A percentile compares a stretch with the other conserved stretches of the same genome.
These are phyloP conservation scores for Verticillium tricorpus DNA, from an alignment of 2,329 filamentous ascomycete genomes.

Conservation along the genomic window DNA sequence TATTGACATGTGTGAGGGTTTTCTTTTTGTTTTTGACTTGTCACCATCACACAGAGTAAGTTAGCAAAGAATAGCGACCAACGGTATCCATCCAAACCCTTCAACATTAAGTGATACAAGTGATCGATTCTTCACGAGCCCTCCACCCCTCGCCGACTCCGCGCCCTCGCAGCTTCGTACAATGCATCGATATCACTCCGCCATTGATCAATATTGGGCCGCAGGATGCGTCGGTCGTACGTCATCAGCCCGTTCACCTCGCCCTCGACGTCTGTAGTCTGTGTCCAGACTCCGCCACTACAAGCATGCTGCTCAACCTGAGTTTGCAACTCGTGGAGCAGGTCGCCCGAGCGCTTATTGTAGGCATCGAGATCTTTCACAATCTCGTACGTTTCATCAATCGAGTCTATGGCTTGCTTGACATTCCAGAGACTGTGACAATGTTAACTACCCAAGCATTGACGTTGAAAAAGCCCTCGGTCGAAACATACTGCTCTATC, in stretches of 20 bases:
- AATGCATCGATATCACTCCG: conserved; percentile 53
- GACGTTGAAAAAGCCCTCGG: background rate
- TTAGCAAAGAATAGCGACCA: no score
- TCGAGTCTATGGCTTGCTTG: conserved; percentile 49
- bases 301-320: conserved; percentile 58
- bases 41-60: no score
- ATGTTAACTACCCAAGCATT: background rate
- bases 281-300: conserved; percentile 66
- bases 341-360: conserved; percentile 60
- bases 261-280: conserved; percentile 70
- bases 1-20: no score
- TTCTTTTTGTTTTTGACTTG: no score
- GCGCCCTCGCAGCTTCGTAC: conserved; percentile 47
- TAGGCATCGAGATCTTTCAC: conserved; percentile 52
- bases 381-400: conserved; percentile 66
- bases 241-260: conserved; percentile 70
- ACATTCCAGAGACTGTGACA: conserved; percentile 59
- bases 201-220: conserved; percentile 56
- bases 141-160: background rate
- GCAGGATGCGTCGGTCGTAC: conserved; percentile 58
- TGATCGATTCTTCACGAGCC: no score
- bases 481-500: conserved; percentile 47
- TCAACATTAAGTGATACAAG: no score
- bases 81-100: no score
- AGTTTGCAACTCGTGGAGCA: conserved; percentile 58